These are phyloP conservation scores for Kwoniella newhampshirensis DNA, from an alignment of 768 basidiomycete species.

Conservation along the genomic window DNA sequence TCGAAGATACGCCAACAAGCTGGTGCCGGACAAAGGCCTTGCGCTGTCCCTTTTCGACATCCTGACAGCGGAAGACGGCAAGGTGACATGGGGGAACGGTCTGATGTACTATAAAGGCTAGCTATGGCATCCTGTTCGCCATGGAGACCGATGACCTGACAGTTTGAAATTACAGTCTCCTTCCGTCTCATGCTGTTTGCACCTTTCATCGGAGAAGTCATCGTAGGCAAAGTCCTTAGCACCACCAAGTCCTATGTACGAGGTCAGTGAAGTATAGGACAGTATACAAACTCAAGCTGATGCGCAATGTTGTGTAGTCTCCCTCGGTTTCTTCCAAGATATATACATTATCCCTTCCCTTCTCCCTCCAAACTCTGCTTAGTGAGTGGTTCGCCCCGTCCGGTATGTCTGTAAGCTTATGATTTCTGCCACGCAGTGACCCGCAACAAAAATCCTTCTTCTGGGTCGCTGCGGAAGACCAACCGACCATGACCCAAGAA, in stretches of 20 bases:
- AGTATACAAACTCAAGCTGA: not conserved
- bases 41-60: conserved; percentile 89
- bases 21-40: conserved; percentile 82
- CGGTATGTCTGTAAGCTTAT: not conserved
- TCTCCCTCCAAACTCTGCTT: conserved; percentile 68
- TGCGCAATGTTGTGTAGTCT: conserved; percentile 59
- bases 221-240: conserved; percentile 83
- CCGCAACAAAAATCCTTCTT: conserved; percentile 47
- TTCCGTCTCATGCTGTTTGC: conserved; percentile 89
- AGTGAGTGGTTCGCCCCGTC: conserved; percentile 39
- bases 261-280: conserved; percentile 58
- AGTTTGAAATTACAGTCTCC: conserved; percentile 60
- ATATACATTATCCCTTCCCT: conserved; percentile 77
- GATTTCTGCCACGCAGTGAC: conserved; percentile 41
- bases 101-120: conserved; percentile 90
- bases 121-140: conserved; percentile 2
- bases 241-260: conserved; percentile 82
- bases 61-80: conserved; percentile 81
- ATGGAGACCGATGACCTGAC: conserved; percentile 6
- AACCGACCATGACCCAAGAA: conserved; percentile 22
- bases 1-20: conserved; percentile 69
- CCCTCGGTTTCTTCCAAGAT: conserved; percentile 90
- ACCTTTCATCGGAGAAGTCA: conserved; percentile 84
- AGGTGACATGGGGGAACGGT: conserved; percentile 91
- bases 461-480: conserved; percentile 48